Evolutionary conservation across 306 rosid species (phyloP).

Genomic region (Neltuma alba): DNA sequence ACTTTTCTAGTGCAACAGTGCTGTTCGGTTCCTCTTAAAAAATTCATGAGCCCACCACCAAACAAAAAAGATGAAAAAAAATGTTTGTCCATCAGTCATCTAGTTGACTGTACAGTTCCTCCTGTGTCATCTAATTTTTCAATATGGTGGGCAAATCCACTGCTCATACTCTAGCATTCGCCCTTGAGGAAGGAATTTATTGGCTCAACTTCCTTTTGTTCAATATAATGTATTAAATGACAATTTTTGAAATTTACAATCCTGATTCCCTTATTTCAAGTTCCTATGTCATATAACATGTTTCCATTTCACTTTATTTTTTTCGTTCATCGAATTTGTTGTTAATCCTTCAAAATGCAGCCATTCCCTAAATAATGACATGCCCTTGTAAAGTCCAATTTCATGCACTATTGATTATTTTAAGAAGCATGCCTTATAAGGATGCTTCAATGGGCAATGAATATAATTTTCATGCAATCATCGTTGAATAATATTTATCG

Average conservation of each 20-base stretch:
- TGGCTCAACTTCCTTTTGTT: slow-evolving; percentile 4
- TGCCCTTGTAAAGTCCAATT: slow-evolving; percentile 24
- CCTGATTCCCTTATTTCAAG: background rate
- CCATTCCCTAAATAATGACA: background rate
- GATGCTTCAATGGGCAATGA: background rate
- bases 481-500: too few species aligned
- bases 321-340: slow-evolving; percentile 15
- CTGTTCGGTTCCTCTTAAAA: background rate
- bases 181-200: background rate
- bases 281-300: background rate
- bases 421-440: background rate
- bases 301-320: background rate
- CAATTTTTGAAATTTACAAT: background rate
- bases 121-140: background rate
- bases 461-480: background rate
- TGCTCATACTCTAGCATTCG: background rate
- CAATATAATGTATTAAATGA: slow-evolving; percentile 8
- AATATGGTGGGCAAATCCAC: background rate
- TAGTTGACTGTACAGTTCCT: background rate
- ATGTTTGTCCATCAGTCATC: background rate
- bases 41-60: background rate
- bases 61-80: background rate
- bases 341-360: background rate
- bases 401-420: background rate
- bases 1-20: background rate